Evolutionary conservation across 2,329 filamentous ascomycete species (phyloP).

Genomic region (Neonectria ditissima): DNA sequence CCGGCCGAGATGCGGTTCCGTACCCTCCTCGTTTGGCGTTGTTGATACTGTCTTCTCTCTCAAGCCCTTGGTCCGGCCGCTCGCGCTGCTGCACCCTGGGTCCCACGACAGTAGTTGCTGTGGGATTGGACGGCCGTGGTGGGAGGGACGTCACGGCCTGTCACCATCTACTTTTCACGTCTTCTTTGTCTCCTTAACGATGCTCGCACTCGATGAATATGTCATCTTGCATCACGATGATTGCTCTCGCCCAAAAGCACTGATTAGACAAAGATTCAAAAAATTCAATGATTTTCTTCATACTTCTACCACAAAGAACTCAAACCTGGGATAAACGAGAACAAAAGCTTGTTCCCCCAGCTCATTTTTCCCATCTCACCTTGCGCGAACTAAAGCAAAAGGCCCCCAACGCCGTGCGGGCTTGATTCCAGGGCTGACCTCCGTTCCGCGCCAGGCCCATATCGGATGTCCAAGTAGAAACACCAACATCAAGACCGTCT

Average conservation of each 20-base stretch:
- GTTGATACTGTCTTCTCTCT: slow-evolving; percentile 75
- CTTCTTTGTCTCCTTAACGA: slow-evolving; percentile 34
- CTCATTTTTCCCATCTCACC: slow-evolving; percentile 8
- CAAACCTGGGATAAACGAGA: neutral
- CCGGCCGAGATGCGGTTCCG: slow-evolving; percentile 5
- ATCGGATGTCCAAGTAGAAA: slow-evolving; percentile 32
- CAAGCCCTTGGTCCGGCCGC: slow-evolving; percentile 53
- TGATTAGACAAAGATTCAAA: slow-evolving; percentile 44
- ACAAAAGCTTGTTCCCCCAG: neutral
- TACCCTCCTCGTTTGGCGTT: slow-evolving; percentile 30
- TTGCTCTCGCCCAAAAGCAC: slow-evolving; percentile 41
- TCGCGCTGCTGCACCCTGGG: slow-evolving; percentile 35
- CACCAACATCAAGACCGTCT: slow-evolving; percentile 16
- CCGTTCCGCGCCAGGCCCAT: slow-evolving; percentile 30
- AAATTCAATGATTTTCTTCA: slow-evolving; percentile 38
- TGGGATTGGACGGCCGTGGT: slow-evolving; percentile 59
- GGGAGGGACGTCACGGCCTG: slow-evolving; percentile 71
- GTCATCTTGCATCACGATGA: slow-evolving; percentile 40
- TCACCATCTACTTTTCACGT: slow-evolving; percentile 44
- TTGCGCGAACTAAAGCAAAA: slow-evolving; percentile 16
- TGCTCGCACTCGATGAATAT: slow-evolving; percentile 41
- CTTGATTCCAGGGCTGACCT: slow-evolving; percentile 35
- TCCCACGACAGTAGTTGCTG: slow-evolving; percentile 62
- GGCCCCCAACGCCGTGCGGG: slow-evolving; percentile 37
- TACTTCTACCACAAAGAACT: slow-evolving; percentile 22